Conservation (phyloP, 805 yeast species). For the Blastobotrys chiropterorum region DNA sequence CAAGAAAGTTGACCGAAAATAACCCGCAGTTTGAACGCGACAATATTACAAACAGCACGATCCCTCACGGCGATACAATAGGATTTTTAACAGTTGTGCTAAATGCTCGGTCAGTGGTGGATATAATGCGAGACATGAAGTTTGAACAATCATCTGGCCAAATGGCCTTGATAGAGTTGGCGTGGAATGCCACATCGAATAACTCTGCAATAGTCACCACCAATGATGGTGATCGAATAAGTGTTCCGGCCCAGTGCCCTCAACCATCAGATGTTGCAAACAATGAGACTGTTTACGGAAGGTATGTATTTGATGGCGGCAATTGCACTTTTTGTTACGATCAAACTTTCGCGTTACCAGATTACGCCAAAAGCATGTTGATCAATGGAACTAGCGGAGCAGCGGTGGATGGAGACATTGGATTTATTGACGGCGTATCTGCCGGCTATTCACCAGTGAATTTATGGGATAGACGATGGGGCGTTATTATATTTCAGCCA, state of each 20-base stretch:
- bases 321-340: conserved; percentile 16
- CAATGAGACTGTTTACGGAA: neutral
- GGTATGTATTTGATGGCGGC: neutral
- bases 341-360: conserved; percentile 11
- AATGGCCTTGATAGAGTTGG: conserved; percentile 14
- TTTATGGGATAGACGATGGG: conserved; percentile 51
- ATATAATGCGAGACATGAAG: conserved; percentile 35
- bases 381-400: neutral
- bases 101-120: conserved; percentile 39
- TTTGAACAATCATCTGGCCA: conserved; percentile 7
- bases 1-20: conserved; percentile 16
- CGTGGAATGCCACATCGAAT: neutral
- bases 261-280: neutral
- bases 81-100: conserved; percentile 65
- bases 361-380: neutral
- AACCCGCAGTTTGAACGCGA: conserved; percentile 15
- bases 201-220: neutral
- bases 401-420: neutral
- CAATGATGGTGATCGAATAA: neutral
- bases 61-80: conserved; percentile 11
- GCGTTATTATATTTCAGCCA: conserved; percentile 61
- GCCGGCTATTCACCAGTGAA: conserved; percentile 49
- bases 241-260: neutral
- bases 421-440: conserved; percentile 34
- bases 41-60: conserved; percentile 6